A percentile compares a stretch with the other conserved stretches of the same genome.
Evolutionary conservation across 345 rosid genomes (phyloP).

Genomic region (Corchorus capsularis): DNA sequence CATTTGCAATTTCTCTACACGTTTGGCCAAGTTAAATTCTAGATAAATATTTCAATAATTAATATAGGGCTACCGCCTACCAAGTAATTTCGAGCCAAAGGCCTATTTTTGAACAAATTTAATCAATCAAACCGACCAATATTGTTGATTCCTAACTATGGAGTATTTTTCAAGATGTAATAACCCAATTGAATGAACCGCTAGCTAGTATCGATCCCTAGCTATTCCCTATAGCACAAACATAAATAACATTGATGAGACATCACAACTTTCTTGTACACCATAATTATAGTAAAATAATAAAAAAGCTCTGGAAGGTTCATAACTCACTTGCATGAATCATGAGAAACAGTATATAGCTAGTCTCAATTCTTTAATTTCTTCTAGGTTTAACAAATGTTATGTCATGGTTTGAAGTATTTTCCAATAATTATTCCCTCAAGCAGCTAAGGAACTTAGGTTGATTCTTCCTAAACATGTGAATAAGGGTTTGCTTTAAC

Average conservation of each 20-base stretch:
- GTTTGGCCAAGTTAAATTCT: too few species aligned
- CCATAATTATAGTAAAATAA: too few species aligned
- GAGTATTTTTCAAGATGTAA: not conserved
- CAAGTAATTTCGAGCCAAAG: too few species aligned
- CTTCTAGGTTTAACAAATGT: not conserved
- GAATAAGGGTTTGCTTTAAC: not conserved
- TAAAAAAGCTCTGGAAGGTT: too few species aligned
- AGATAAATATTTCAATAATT: too few species aligned
- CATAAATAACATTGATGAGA: too few species aligned
- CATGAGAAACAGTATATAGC: not conserved
- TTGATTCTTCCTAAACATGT: slow-evolving; percentile 15
- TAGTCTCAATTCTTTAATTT: not conserved
- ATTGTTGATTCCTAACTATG: not conserved
- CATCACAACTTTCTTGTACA: too few species aligned
- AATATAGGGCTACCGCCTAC: too few species aligned
- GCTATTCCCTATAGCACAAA: too few species aligned
- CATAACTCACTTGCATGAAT: not conserved
- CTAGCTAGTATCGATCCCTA: too few species aligned
- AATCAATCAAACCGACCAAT: not conserved
- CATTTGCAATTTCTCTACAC: too few species aligned
- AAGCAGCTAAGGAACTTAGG: slow-evolving; percentile 7
- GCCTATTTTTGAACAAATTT: too few species aligned
- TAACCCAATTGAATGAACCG: not conserved
- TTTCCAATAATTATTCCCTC: not conserved
- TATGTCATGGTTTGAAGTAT: not conserved